Evolutionary conservation across 2,329 filamentous ascomycete species (phyloP).

Genomic region (Dothiorella sarmentorum): DNA sequence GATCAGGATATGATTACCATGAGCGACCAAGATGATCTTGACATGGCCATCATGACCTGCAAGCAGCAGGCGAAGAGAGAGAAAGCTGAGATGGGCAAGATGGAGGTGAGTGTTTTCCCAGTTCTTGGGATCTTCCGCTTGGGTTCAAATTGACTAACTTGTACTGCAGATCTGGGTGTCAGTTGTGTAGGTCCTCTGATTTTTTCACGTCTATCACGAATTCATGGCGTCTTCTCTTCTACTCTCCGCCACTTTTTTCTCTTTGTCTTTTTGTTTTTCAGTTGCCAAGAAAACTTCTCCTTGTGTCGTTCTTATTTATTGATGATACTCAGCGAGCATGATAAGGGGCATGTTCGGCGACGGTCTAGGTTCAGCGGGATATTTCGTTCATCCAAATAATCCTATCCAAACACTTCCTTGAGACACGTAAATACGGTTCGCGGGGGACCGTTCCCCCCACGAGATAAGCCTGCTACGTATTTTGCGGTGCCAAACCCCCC

Average conservation of each 20-base stretch:
- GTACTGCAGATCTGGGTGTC: constrained; percentile 10
- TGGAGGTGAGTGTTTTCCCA: constrained; percentile 69
- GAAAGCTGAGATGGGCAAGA: constrained; percentile 79
- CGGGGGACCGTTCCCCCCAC: background rate
- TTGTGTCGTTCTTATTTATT: constrained; percentile 12
- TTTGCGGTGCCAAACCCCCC: constrained; percentile 2
- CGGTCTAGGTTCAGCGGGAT: constrained; percentile 16
- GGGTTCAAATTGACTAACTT: background rate
- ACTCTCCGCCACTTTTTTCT: constrained; percentile 6
- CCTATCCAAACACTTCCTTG: constrained; percentile 16
- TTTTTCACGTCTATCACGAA: constrained; percentile 11
- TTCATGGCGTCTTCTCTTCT: constrained; percentile 10
- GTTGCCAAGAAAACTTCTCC: background rate
- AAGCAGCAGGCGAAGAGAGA: constrained; percentile 69
- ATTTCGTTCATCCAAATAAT: constrained; percentile 15
- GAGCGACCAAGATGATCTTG: constrained; percentile 92
- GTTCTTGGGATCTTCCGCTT: background rate
- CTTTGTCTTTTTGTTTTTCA: constrained; percentile 8
- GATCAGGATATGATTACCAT: constrained; percentile 97
- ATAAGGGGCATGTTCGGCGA: constrained; percentile 18
- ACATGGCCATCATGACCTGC: constrained; percentile 74
- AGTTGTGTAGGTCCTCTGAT: constrained; percentile 16
- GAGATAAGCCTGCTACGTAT: background rate
- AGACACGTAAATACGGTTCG: constrained; percentile 14
- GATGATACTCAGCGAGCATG: constrained; percentile 28